Percentiles rank a stretch among this genome's conserved stretches.
These are phyloP conservation scores for Protomyces inouyei DNA, from an alignment of 1,139 yeast species.

Conservation along the genomic window DNA sequence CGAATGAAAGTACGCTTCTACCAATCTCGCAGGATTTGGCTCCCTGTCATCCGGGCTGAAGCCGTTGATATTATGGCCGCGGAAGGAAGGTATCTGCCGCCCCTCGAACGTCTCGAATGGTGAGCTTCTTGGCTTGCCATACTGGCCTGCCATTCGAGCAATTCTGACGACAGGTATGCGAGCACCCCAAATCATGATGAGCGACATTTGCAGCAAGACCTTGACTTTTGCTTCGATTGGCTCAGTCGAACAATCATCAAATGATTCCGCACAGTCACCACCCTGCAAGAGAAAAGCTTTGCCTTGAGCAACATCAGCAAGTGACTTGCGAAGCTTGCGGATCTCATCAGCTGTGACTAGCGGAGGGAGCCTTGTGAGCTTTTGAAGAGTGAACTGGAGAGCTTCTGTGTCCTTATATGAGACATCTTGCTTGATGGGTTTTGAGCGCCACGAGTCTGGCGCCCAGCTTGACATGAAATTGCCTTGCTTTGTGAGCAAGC, in stretches of 20 bases:
- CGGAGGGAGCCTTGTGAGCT: conserved; percentile 45
- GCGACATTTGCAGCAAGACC: conserved; percentile 45
- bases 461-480: conserved; percentile 36
- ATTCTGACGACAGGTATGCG: conserved; percentile 39
- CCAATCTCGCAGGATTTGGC: conserved; percentile 45
- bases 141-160: conserved; percentile 47
- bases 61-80: conserved; percentile 46
- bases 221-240: conserved; percentile 44
- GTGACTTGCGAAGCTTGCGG: conserved; percentile 36
- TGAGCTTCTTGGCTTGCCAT: conserved; percentile 41
- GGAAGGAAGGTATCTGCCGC: conserved; percentile 42
- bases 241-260: conserved; percentile 42
- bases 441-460: conserved; percentile 45
- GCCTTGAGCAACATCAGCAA: conserved; percentile 44
- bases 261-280: conserved; percentile 48
- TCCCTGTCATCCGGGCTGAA: conserved; percentile 41
- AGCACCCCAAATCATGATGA: conserved; percentile 43
- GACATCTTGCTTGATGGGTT: conserved; percentile 46
- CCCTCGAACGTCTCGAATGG: conserved; percentile 45
- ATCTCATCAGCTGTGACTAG: conserved; percentile 43
- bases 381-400: conserved; percentile 43
- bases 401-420: conserved; percentile 42
- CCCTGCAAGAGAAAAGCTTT: conserved; percentile 46
- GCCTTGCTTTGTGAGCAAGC: no score
- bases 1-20: conserved; percentile 45